Percentiles rank a stretch among this genome's conserved stretches.
These are phyloP conservation scores for Picochlorum sp. DNA, from an alignment of 139 green algal genomes.

Conservation along the genomic window DNA sequence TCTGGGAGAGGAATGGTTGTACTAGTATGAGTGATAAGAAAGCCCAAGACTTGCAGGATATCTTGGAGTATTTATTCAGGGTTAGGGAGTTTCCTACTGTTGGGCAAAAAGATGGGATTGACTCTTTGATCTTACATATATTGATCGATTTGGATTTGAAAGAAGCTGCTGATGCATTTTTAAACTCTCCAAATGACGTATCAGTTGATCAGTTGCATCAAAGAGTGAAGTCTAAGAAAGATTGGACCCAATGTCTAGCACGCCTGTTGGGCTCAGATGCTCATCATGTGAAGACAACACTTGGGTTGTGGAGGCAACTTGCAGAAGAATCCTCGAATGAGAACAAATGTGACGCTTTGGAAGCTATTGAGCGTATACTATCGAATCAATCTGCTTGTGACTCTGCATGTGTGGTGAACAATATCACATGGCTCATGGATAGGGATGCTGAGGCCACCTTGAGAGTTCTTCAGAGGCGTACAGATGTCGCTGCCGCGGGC, in stretches of 20 bases:
- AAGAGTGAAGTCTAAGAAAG: conserved; percentile 11
- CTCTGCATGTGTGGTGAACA: background rate
- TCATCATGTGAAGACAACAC: too few relatives aligned
- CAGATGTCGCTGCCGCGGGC: background rate
- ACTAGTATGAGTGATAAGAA: background rate
- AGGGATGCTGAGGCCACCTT: background rate
- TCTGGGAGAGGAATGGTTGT: too few relatives aligned
- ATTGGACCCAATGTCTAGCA: conserved; percentile 29
- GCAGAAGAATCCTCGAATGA: too few relatives aligned
- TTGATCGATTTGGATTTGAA: conserved; percentile 33
- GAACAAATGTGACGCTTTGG: too few relatives aligned
- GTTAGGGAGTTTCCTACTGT: conserved; percentile 23
- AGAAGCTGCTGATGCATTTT: conserved; percentile 29
- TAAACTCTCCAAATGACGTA: conserved; percentile 18
- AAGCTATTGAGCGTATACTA: too few relatives aligned
- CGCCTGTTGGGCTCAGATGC: background rate
- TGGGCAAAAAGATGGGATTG: conserved; percentile 35
- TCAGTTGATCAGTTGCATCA: background rate
- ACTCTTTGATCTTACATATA: conserved; percentile 54
- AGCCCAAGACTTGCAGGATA: background rate
- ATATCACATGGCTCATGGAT: background rate
- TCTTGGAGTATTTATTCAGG: conserved; percentile 31
- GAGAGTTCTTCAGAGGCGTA: background rate
- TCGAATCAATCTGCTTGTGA: too few relatives aligned
- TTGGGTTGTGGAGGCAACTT: too few relatives aligned